Conservation (phyloP, 106 monocot species). For the Cymbidium sinense region DNA sequence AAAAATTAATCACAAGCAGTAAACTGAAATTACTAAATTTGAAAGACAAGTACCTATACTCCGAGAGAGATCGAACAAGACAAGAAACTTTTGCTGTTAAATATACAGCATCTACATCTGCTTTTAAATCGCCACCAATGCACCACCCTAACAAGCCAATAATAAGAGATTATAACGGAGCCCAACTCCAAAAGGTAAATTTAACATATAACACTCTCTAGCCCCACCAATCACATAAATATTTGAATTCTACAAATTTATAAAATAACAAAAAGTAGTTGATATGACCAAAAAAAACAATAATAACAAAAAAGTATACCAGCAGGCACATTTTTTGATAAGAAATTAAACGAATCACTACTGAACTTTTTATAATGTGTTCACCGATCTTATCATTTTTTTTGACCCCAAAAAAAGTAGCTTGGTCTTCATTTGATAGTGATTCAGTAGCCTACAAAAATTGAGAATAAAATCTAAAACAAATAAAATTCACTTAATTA, state of each 20-base stretch:
- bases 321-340: conserved; percentile 24
- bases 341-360: conserved; percentile 19
- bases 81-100: conserved; percentile 47
- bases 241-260: background rate
- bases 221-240: background rate
- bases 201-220: background rate
- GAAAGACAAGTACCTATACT: conserved; percentile 32
- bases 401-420: conserved; percentile 43
- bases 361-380: conserved; percentile 31
- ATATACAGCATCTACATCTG: conserved; percentile 23
- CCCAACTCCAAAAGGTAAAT: background rate
- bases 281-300: background rate
- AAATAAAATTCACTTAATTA: background rate
- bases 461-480: background rate
- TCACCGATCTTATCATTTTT: conserved; percentile 22
- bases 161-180: background rate
- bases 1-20: background rate
- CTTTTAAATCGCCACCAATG: conserved; percentile 32
- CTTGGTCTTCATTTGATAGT: conserved; percentile 33
- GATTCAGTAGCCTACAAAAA: conserved; percentile 42
- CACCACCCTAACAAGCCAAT: conserved; percentile 7
- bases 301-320: conserved; percentile 21
- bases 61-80: conserved; percentile 36
- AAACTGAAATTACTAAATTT: background rate
- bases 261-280: background rate